Base-by-base conservation (phyloP, 2,329 filamentous ascomycete species). In the Penicillium expansum region DNA sequence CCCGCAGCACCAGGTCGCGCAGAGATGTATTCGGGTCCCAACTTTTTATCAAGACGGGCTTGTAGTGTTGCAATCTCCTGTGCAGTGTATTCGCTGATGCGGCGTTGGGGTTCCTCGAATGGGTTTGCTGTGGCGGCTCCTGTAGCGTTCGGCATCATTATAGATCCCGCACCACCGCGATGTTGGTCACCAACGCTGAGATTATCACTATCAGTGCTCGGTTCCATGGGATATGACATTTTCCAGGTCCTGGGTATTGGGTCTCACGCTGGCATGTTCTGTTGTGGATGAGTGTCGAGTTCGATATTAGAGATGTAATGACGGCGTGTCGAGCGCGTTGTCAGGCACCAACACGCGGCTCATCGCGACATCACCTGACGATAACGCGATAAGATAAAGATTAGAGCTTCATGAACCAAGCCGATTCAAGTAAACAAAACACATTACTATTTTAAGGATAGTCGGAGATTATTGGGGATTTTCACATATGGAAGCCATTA, bases 21-120 rank as follows among this genome's bases (percentile, higher is more conserved):
- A 2, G 93, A 97, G 57, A 99, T 90, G 73, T 95, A 99, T 76
- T 99, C 95, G 0, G 94, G 94, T 0, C 94, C 94, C 11, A 99
- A 85, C 71, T 97, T 92, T 71, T 92, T 95, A 71, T 97, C 90
- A 30, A 99, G 84, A 32, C 91, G 87, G 63, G 86, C 85, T 69
- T 96, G 90, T 14, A 99, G 81, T 0, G 91, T 93, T 22, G 92
- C 92, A 57, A 97, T 93, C 72, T 99, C 88, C 65, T 86, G 82
- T n/a, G 92, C 91, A 0, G 92, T 96, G 78, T 91, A 99, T 70
- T 90, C 85, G 51, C 84, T 87, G 30, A 96, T 83, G 41, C 84
- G 85, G 48, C 82, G 84, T 69, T 82, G 82, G 2, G 78, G 73
- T 65, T 93, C 89, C 72, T 91, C 87, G 74, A 94, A 99, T 8